Percentiles rank a stretch among this genome's conserved stretches.
Evolutionary conservation across 768 basidiomycete genomes (phyloP).

Genomic region (Rhodosporidiobolus odoratus): DNA sequence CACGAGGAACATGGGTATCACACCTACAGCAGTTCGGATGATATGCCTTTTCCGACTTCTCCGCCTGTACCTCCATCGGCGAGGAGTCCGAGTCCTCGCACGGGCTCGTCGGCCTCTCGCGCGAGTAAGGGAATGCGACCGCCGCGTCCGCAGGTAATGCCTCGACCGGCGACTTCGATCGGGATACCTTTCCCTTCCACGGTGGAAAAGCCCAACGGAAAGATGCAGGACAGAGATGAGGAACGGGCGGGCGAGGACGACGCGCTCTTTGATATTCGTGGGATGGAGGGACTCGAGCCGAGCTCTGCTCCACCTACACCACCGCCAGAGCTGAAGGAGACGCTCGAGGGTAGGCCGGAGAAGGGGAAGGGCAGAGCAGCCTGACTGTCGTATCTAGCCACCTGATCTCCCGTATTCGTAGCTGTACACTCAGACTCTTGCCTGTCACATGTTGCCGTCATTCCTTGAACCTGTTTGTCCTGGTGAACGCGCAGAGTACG

Average conservation of each 20-base stretch:
- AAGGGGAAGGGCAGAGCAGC: not conserved
- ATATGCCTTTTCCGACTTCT: not conserved
- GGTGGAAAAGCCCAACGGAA: not conserved
- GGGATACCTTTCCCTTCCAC: slow-evolving; percentile 10
- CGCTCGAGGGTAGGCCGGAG: no score
- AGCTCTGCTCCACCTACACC: slow-evolving; percentile 4
- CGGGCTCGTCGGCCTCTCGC: not conserved
- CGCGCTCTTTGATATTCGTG: not conserved
- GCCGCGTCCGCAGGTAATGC: slow-evolving; percentile 5
- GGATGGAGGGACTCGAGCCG: not conserved
- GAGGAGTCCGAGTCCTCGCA: not conserved
- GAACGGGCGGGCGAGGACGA: not conserved
- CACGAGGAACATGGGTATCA: not conserved
- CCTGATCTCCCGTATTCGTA: not conserved
- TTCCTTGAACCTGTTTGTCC: no score
- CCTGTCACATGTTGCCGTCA: no score
- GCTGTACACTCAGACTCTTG: no score
- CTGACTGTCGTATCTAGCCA: not conserved
- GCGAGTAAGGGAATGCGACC: not conserved
- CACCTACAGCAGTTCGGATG: slow-evolving; percentile 20
- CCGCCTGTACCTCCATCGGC: not conserved
- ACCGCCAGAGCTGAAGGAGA: not conserved
- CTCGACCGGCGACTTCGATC: slow-evolving; percentile 19
- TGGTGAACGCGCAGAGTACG: no score
- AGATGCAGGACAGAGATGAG: not conserved